These are phyloP conservation scores for Pseudogymnoascus sp. DNA, from an alignment of 2,329 filamentous ascomycete genomes.

Conservation along the genomic window DNA sequence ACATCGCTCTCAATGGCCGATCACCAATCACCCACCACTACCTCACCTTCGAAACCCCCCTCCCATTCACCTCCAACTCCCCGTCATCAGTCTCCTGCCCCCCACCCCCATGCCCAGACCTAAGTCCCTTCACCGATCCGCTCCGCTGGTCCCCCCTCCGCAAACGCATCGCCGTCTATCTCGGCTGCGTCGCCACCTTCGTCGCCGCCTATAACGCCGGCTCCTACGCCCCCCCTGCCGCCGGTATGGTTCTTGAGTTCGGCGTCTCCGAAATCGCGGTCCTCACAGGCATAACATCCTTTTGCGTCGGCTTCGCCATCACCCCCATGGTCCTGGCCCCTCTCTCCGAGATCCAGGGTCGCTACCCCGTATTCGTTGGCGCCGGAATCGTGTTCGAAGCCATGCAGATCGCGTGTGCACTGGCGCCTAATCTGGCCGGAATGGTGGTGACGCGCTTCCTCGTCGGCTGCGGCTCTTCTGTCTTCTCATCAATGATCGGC, in stretches of 20 bases:
- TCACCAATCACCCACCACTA: conserved; percentile 25
- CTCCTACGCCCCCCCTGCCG: conserved; percentile 63
- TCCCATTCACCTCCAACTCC: conserved; percentile 20
- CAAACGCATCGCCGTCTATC: conserved; percentile 61
- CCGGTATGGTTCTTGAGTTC: conserved; percentile 58
- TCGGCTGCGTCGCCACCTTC: conserved; percentile 69
- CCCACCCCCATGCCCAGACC: conserved; percentile 51
- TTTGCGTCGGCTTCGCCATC: conserved; percentile 70
- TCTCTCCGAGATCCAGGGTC: conserved; percentile 79
- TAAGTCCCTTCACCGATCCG: conserved; percentile 60
- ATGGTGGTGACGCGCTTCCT: conserved; percentile 72
- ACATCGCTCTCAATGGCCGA: not conserved
- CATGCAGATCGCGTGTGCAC: conserved; percentile 64
- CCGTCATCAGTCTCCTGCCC: conserved; percentile 9
- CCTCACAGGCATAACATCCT: conserved; percentile 70
- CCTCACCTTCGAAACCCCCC: conserved; percentile 23
- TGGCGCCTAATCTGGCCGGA: conserved; percentile 59
- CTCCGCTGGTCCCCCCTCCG: conserved; percentile 61
- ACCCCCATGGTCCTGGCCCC: conserved; percentile 85
- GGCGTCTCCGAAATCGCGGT: conserved; percentile 55
- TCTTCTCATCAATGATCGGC: conserved; percentile 84
- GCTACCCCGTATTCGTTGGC: conserved; percentile 70
- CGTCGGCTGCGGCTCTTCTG: conserved; percentile 66
- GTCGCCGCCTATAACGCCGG: conserved; percentile 76
- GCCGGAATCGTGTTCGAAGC: conserved; percentile 64